Conservation (phyloP, 2,329 filamentous ascomycete species). For the Arachnomyces sp. region DNA sequence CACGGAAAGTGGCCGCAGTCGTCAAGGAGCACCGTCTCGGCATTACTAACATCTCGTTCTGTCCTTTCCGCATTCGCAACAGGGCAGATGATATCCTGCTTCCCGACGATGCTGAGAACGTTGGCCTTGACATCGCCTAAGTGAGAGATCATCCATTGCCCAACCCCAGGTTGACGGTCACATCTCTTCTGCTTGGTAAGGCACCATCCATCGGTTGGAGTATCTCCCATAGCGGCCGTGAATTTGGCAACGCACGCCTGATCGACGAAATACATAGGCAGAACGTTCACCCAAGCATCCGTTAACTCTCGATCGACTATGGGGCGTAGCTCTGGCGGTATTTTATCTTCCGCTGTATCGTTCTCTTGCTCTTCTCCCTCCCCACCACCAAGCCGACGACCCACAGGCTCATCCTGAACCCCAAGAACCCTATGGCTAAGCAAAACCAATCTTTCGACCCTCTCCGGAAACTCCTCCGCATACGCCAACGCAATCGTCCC, state of each 20-base stretch:
- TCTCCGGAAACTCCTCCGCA: conserved; percentile 16
- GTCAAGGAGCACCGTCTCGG: conserved; percentile 11
- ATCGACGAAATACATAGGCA: conserved; percentile 20
- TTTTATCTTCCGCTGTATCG: conserved; percentile 10
- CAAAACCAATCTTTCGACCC: conserved; percentile 18
- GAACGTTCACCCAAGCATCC: conserved; percentile 9
- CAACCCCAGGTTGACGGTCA: conserved; percentile 7
- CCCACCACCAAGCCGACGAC: background rate
- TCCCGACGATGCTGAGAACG: conserved; percentile 20
- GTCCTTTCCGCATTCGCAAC: conserved; percentile 14
- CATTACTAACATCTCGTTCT: conserved; percentile 10
- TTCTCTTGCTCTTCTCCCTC: conserved; percentile 10
- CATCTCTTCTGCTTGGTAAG: conserved; percentile 8
- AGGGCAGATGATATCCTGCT: conserved; percentile 17
- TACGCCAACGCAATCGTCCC: conserved; percentile 22
- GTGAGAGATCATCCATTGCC: conserved; percentile 14
- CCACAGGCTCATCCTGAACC: conserved; percentile 7
- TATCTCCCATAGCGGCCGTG: conserved; percentile 12
- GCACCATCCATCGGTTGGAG: conserved; percentile 11
- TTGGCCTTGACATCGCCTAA: conserved; percentile 17
- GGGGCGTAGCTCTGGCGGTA: background rate
- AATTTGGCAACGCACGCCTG: conserved; percentile 12
- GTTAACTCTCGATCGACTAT: conserved; percentile 15
- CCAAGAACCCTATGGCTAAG: conserved; percentile 18
- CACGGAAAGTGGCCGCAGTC: conserved; percentile 23